Evolutionary conservation across 345 rosid species (phyloP), one percentile per base, ranked within the genome.

Genomic region (Corymbia maculata): DNA sequence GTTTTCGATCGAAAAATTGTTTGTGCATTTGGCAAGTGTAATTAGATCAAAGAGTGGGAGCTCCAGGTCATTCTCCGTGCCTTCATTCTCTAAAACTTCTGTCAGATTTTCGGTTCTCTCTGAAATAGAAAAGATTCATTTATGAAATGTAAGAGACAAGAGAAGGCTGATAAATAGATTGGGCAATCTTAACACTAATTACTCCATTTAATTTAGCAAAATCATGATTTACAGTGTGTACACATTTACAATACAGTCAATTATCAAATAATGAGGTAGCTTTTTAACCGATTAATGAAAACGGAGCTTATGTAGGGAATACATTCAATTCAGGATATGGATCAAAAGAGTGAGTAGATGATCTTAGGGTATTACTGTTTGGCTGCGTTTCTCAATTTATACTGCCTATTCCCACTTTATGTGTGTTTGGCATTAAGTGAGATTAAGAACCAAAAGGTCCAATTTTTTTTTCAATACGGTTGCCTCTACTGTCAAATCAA

Each of bases 1-100:
- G 11, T 91, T 91, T 87, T 30, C 14, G 13, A 5, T 9, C 4
- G 92, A 92, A 87, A 93, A 93, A 86, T 88, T 84, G 32, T 85
- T 36, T 30, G 91, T 88, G 70, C 92, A 92, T 10, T 82, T 51
- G 52, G 75, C 80, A n/a, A 89, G 47, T 32, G 89, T 87, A 86
- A 51, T 21, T 6, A 68, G 61, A 50, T 70, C 89, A 86, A 66
- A 70, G 79, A 55, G 28, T 50, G 90, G 87, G 59, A 87, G 89
- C 87, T 88, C 88, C 44, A 88, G 51, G 66, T 87, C 88, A 79
- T 87, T 88, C 19, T 88, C 68, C 1, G 84, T 16, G 42, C 52
- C 79, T 87, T 87, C 88, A 13, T 61, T 36, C 21, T 52, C 45
- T 85, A 30, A 42, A 85, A 32, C 47, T n/a, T 85, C 64, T 19